These are phyloP conservation scores for Datura wrightii DNA, from an alignment of 257 asterid species.

Conservation along the genomic window DNA sequence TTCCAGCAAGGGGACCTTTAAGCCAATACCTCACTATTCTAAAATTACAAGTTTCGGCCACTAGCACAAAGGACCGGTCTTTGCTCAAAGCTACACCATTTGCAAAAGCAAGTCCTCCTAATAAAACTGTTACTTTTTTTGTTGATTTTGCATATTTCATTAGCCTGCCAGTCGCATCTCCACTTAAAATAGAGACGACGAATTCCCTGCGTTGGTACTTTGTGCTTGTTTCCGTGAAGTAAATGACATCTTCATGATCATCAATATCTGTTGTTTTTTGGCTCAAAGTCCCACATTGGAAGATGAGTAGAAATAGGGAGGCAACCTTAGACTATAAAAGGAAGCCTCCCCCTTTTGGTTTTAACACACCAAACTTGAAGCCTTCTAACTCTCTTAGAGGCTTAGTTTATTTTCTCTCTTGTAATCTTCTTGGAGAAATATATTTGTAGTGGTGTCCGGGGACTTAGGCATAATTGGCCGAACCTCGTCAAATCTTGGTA, in stretches of 20 bases:
- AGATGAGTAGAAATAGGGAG: too few species aligned
- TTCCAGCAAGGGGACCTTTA: slow-evolving; percentile 54
- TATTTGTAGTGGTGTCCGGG: too few species aligned
- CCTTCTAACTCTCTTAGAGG: too few species aligned
- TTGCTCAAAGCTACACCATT: slow-evolving; percentile 26
- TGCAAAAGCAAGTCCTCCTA: slow-evolving; percentile 20
- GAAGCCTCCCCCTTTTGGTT: too few species aligned
- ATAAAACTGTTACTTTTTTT: not conserved
- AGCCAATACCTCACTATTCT: slow-evolving; percentile 56
- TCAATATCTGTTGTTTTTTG: too few species aligned
- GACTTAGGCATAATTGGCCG: too few species aligned
- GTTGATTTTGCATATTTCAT: slow-evolving; percentile 29
- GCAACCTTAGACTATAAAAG: too few species aligned
- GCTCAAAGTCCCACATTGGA: too few species aligned
- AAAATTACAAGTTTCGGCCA: slow-evolving; percentile 38
- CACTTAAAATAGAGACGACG: slow-evolving; percentile 44
- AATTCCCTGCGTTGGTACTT: slow-evolving; percentile 60
- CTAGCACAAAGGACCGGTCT: not conserved
- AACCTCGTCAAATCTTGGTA: too few species aligned
- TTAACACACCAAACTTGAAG: too few species aligned
- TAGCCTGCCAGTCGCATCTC: slow-evolving; percentile 34
- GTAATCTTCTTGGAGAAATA: too few species aligned
- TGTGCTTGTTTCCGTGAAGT: slow-evolving; percentile 73
- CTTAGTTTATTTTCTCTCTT: too few species aligned
- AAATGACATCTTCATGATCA: slow-evolving; percentile 50